Base-by-base conservation (phyloP, 257 asterid species). In the Plantago ovata region DNA sequence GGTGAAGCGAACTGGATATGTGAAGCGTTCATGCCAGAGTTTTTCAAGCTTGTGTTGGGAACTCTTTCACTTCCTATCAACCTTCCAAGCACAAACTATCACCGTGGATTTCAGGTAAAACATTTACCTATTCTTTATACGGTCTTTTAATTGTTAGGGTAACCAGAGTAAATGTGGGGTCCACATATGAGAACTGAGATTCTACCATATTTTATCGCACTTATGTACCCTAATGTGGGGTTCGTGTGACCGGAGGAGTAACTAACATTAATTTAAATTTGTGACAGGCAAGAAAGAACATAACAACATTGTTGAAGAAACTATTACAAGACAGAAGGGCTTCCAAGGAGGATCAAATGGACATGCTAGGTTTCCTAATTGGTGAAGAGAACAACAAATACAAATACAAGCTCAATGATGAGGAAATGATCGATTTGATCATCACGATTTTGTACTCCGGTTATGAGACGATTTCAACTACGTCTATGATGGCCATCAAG, bases 401-500 rank as follows among this genome's bases (percentile, higher is more conserved):
- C 9, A 79, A 71, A 66, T 68, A 80, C 57, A 79, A 80, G 65
- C 82, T 92, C 8, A 88, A 70, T 66, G 95, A 84, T 48, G 95
- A 80, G 63, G 96, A 92, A 68, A 82, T 84, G 77, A 77, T 77
- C 54, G 98, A 92, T 61, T 77, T 81, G 58, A 84, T 92, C 65
- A 82, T 92, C 55, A 84, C 87, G 24, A 81, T 92, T 66, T 54
- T 88, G 77, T 77, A 92, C 65, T 82, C 96, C 50, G 98, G 98
- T 21, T 86, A 82, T 52, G 98, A 92, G 65, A 92, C 98, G 3
- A 79, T 83, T 4, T 92, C 98, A 0, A 92, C 95, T 32, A 85
- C 95, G 50, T 78, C 98, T 32, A 92, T 92, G 98, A 88, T 92
- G 96, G 95, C 95, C 56, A 72, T 92, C 53, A 92, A 88, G 74